Base-by-base conservation (phyloP, 345 rosid species). In the Aquilaria malaccensis region DNA sequence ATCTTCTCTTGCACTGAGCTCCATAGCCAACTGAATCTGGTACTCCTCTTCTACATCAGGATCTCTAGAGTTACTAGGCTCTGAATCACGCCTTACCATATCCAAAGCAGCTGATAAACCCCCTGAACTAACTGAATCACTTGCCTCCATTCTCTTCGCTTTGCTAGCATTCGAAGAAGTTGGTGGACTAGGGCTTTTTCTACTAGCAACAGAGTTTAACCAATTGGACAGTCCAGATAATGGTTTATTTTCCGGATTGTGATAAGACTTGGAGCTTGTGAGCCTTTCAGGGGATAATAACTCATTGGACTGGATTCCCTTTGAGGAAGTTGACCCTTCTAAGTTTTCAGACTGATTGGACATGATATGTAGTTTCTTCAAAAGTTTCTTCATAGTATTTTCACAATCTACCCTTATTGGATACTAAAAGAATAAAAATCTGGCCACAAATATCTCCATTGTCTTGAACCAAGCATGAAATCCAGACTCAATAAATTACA, bases 1-100 rank as follows among this genome's bases (percentile, higher is more conserved):
- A 77, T 92, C 98, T 83, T 92, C 98, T 70, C 78, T 92, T 9
- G 95, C 95, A 79, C 98, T 92, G 78, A 92, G 67, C 76, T 92
- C 95, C 65, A 92, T 62, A 72, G 98, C 98, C 77, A 85, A 49
- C 74, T 92, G 95, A 72, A 89, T 87, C 74, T 92, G 98, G 79
- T 80, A 89, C 74, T 89, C 95, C 72, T 92, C 98, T 73, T 82
- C 94, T 43, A 84, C 53, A 68, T 84, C 86, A 70, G 95, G 89
- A 84, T 87, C 93, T 73, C 81, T 85, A 0, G 88, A 76, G 60
- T 81, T 55, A 47, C 60, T 67, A 41, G 88, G 83, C 68, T 72
- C 89, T 10, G 85, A 81, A 75, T 80, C 91, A 14, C 65, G 77
- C 81, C 61, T 58, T 63, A 47, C 71, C 9, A 83, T 61, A 45